Conservation (phyloP, 768 basidiomycete genomes). For the Psilocybe tampanensis region DNA sequence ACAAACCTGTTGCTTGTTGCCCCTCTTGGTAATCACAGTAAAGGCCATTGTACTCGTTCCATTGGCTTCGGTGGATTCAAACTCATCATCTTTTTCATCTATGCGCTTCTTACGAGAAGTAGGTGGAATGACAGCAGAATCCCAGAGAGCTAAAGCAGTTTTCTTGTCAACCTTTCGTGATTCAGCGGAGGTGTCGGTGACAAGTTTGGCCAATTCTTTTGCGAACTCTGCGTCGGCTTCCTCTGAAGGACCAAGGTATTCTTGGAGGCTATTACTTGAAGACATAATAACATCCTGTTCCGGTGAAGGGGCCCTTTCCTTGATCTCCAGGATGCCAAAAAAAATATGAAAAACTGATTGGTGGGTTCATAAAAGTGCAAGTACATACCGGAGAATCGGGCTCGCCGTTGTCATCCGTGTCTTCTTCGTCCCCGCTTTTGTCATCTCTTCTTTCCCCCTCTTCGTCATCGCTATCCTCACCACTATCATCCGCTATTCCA, state of each 20-base stretch:
- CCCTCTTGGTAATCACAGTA: conserved; percentile 88
- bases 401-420: conserved; percentile 67
- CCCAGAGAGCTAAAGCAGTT: conserved; percentile 85
- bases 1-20: conserved; percentile 88
- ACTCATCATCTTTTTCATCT: conserved; percentile 61
- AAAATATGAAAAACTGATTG: not conserved
- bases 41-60: conserved; percentile 77
- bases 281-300: conserved; percentile 79
- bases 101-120: conserved; percentile 64
- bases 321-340: conserved; percentile 43
- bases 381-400: conserved; percentile 53
- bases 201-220: conserved; percentile 93
- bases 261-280: conserved; percentile 54
- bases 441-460: conserved; percentile 47
- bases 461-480: conserved; percentile 70
- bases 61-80: conserved; percentile 34
- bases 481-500: conserved; percentile 43
- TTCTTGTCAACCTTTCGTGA: conserved; percentile 87
- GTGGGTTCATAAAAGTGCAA: not conserved
- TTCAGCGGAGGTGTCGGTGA: conserved; percentile 85
- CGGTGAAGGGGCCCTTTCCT: conserved; percentile 78
- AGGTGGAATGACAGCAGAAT: conserved; percentile 78
- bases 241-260: conserved; percentile 79
- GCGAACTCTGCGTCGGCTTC: conserved; percentile 94
- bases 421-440: conserved; percentile 51